Percentiles rank a stretch among this genome's conserved stretches.
Evolutionary conservation across 352 stramenopile species (phyloP).

Genomic region (Phytopythium chamaehyphon): DNA sequence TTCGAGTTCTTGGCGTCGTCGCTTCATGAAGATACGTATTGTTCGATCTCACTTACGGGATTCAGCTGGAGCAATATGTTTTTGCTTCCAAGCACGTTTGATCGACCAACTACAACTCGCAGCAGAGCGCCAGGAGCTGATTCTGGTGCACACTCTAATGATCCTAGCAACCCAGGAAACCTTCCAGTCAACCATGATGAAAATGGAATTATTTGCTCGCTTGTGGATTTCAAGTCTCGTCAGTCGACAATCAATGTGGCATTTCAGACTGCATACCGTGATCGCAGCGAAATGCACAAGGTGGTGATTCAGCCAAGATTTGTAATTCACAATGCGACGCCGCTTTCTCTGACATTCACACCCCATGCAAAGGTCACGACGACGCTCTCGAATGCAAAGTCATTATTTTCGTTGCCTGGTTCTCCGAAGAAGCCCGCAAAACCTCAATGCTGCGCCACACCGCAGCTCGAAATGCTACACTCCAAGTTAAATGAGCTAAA

Average conservation of each 20-base stretch:
- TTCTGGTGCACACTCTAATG: background rate
- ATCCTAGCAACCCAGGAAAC: constrained; percentile 7
- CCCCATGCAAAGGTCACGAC: constrained; percentile 44
- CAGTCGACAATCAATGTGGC: constrained; percentile 62
- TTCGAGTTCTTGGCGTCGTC: constrained; percentile 64
- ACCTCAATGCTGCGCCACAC: constrained; percentile 43
- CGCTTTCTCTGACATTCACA: constrained; percentile 46
- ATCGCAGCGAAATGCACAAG: constrained; percentile 41
- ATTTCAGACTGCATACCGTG: constrained; percentile 42
- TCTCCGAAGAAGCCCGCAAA: constrained; percentile 35
- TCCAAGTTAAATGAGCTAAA: constrained; percentile 63
- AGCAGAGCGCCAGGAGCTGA: background rate
- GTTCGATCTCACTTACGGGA: constrained; percentile 68
- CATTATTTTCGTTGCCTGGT: constrained; percentile 52
- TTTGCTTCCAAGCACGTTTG: constrained; percentile 34
- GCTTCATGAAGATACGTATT: constrained; percentile 73
- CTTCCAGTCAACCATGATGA: constrained; percentile 10
- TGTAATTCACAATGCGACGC: constrained; percentile 57
- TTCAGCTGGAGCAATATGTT: constrained; percentile 82
- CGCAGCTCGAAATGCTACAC: constrained; percentile 69
- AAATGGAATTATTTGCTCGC: constrained; percentile 36
- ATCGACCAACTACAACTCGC: background rate
- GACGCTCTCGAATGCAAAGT: constrained; percentile 53
- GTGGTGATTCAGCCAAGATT: constrained; percentile 67
- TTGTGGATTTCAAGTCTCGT: constrained; percentile 54